These are phyloP conservation scores for Cryptococcus floricola DNA, from an alignment of 1,284 basidiomycete genomes.

Conservation along the genomic window DNA sequence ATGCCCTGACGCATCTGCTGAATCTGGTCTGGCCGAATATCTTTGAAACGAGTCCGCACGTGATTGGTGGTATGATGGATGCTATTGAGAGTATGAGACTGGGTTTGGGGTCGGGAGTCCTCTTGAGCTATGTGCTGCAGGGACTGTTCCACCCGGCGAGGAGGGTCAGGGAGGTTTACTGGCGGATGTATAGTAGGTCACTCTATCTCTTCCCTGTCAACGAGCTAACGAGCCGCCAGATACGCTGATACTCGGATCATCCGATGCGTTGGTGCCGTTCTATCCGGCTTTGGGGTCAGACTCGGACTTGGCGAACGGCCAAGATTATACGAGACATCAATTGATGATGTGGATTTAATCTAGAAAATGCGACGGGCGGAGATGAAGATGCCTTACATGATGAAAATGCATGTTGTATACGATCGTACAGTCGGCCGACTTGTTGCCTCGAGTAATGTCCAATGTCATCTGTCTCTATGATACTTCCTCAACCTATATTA, in stretches of 20 bases:
- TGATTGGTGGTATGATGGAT: constrained; percentile 95
- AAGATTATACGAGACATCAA: constrained; percentile 79
- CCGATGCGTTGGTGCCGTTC: constrained; percentile 88
- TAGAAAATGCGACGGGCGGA: not conserved
- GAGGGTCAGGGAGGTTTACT: constrained; percentile 93
- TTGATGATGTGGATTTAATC: constrained; percentile 56
- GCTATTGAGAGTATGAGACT: constrained; percentile 96
- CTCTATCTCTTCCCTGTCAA: constrained; percentile 3
- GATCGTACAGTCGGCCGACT: not conserved
- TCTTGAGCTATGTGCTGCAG: constrained; percentile 74
- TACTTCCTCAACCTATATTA: not conserved
- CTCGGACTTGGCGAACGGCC: constrained; percentile 69
- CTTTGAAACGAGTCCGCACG: constrained; percentile 96
- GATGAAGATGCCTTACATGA: not conserved
- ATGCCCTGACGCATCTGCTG: constrained; percentile 95
- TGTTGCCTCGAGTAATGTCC: not conserved
- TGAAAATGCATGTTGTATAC: constrained; percentile 12
- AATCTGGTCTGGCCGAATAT: constrained; percentile 99
- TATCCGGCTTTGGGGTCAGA: constrained; percentile 85
- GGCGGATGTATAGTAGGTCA: constrained; percentile 78
- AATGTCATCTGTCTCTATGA: not conserved
- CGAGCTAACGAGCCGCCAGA: constrained; percentile 18
- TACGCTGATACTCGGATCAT: constrained; percentile 76
- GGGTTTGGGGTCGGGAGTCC: constrained; percentile 86
- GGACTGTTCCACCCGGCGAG: constrained; percentile 93